These are phyloP conservation scores for Podospora australis DNA, from an alignment of 495 filamentous ascomycete species.

Conservation along the genomic window DNA sequence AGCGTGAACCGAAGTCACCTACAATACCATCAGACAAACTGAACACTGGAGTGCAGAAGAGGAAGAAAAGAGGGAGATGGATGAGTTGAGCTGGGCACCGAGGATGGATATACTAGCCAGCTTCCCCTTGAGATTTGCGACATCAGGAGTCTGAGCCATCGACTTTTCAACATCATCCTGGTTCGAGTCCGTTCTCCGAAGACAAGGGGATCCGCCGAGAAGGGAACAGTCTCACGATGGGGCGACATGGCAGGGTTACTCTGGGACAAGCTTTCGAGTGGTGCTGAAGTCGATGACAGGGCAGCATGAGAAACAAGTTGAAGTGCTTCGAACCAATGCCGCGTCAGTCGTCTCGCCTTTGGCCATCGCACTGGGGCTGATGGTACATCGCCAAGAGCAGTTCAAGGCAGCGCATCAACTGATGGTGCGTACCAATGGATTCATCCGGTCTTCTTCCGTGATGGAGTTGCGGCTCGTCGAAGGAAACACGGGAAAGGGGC, in stretches of 20 bases:
- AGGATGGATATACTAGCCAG: conserved; percentile 6
- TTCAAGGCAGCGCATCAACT: conserved; percentile 10
- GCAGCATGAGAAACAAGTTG: not conserved
- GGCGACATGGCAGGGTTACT: not conserved
- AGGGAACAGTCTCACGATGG: conserved; percentile 10
- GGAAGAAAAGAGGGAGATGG: conserved; percentile 2
- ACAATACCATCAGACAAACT: not conserved
- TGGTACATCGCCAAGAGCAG: conserved; percentile 1
- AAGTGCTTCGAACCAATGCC: not conserved
- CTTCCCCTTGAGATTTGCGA: conserved; percentile 14
- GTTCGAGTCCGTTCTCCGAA: not conserved
- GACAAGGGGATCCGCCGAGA: not conserved
- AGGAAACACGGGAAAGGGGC: conserved; percentile 7
- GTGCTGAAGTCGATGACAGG: no score
- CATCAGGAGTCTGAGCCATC: conserved; percentile 11
- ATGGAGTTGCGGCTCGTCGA: conserved; percentile 8
- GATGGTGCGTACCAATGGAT: conserved; percentile 1
- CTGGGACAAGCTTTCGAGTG: no score
- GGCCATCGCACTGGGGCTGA: not conserved
- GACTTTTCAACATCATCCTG: not conserved
- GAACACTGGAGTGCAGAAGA: conserved; percentile 1
- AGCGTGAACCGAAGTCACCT: conserved; percentile 3
- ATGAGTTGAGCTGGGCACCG: conserved; percentile 10
- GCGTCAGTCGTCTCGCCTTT: not conserved
- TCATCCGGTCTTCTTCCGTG: conserved; percentile 22